Evolutionary conservation across 139 green algal genomes (phyloP).

Genomic region (Chloropicon primus): DNA sequence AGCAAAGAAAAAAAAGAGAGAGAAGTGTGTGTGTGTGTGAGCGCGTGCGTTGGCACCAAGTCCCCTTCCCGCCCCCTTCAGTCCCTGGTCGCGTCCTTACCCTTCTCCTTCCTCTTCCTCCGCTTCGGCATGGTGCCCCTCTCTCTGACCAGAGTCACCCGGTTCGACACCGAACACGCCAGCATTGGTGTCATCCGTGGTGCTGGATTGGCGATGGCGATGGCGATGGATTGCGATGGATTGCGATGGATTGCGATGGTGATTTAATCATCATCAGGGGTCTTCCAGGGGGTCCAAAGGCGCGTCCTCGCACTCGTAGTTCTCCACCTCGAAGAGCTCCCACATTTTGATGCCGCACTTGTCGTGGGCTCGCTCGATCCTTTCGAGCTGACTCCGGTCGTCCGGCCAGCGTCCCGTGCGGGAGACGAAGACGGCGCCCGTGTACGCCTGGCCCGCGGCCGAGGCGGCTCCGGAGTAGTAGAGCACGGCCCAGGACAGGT

Average conservation of each 20-base stretch:
- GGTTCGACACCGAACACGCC: no score
- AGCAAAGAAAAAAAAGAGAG: background rate
- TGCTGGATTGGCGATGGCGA: background rate
- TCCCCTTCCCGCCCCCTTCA: no score
- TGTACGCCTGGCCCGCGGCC: constrained; percentile 23
- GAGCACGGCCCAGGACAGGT: constrained; percentile 61
- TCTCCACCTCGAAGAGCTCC: constrained; percentile 71
- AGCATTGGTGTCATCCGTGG: no score
- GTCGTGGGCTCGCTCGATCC: constrained; percentile 15
- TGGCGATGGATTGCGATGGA: background rate
- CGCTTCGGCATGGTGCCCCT: background rate
- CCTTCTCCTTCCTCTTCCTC: background rate
- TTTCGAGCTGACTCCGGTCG: background rate
- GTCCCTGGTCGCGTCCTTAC: background rate
- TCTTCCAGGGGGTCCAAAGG: constrained; percentile 10
- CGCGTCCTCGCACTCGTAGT: constrained; percentile 21
- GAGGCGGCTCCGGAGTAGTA: constrained; percentile 61
- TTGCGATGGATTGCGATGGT: background rate
- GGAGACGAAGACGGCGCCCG: constrained; percentile 25
- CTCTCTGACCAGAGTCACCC: no score
- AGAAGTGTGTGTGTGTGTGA: background rate
- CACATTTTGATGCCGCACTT: constrained; percentile 62
- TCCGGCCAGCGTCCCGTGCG: constrained; percentile 20
- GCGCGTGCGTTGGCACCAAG: no score
- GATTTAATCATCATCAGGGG: background rate